These are phyloP conservation scores for Fusarium buxicola DNA, from an alignment of 2,329 filamentous ascomycete species.

Conservation along the genomic window DNA sequence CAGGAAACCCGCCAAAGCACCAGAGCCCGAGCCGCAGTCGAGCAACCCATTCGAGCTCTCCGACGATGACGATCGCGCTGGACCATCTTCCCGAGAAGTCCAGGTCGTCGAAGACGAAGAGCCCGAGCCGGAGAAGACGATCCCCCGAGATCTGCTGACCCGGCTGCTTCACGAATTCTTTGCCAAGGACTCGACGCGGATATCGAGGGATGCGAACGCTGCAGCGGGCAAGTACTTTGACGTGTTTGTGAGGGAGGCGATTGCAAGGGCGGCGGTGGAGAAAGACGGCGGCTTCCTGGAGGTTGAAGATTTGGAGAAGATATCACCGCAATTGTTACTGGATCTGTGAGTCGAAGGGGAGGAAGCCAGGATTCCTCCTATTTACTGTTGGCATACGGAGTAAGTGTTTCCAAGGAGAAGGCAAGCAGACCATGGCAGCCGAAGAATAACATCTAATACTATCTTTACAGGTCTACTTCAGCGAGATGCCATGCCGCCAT, in stretches of 20 bases:
- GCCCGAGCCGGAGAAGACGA: constrained; percentile 58
- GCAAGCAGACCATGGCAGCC: too few species aligned
- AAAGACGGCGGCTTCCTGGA: constrained; percentile 78
- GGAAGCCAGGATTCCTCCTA: not conserved
- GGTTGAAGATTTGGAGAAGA: constrained; percentile 90
- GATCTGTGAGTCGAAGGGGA: constrained; percentile 71
- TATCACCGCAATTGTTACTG: constrained; percentile 85
- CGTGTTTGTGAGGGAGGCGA: constrained; percentile 88
- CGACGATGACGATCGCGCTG: constrained; percentile 43
- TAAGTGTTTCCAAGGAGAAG: not conserved
- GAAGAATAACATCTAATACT: not conserved
- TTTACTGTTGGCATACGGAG: not conserved
- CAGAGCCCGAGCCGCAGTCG: constrained; percentile 44
- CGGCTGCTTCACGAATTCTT: constrained; percentile 85
- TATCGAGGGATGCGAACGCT: constrained; percentile 81
- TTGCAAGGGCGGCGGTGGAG: constrained; percentile 81
- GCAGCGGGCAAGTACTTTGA: constrained; percentile 89
- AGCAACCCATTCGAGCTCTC: constrained; percentile 54
- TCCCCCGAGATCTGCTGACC: constrained; percentile 80
- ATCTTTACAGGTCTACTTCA: not conserved
- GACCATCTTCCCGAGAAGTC: constrained; percentile 41
- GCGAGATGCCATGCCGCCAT: too few species aligned
- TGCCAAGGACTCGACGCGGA: constrained; percentile 74
- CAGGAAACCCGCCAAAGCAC: constrained; percentile 39
- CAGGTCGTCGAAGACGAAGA: constrained; percentile 46